These are phyloP conservation scores for Nemania sp. DNA, from an alignment of 2,329 filamentous ascomycete genomes.

Conservation along the genomic window DNA sequence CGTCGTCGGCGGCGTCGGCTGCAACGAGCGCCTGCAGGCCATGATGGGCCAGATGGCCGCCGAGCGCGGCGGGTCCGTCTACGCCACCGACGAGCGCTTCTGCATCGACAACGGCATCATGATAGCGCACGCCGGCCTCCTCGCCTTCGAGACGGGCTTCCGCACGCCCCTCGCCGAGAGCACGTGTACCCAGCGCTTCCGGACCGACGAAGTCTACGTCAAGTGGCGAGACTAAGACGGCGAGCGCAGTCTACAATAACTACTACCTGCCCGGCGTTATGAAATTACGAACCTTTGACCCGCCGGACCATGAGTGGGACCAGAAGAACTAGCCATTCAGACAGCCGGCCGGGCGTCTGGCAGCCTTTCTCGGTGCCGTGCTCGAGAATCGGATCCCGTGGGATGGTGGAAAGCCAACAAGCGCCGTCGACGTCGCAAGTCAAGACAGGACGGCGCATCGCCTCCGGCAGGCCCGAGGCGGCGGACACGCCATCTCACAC, in stretches of 20 bases:
- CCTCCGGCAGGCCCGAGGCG: too few relatives aligned
- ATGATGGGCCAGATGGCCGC: slow-evolving; percentile 98
- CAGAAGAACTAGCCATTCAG: neutral
- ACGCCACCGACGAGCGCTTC: slow-evolving; percentile 94
- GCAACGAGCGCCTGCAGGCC: slow-evolving; percentile 89
- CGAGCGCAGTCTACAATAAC: neutral
- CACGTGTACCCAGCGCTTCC: slow-evolving; percentile 81
- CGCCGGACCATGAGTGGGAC: slow-evolving; percentile 8
- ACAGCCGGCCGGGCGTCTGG: too few relatives aligned
- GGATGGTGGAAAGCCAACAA: too few relatives aligned
- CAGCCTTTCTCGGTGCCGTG: too few relatives aligned
- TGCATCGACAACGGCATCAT: slow-evolving; percentile 99
- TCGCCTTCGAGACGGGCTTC: slow-evolving; percentile 84
- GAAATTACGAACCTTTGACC: neutral
- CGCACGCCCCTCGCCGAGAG: slow-evolving; percentile 77
- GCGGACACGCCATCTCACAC: too few relatives aligned
- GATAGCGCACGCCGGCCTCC: slow-evolving; percentile 93
- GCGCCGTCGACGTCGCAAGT: too few relatives aligned
- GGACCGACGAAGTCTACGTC: slow-evolving; percentile 80
- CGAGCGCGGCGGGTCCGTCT: slow-evolving; percentile 87
- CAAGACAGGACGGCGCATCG: too few relatives aligned
- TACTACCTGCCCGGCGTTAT: too few relatives aligned
- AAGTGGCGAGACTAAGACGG: slow-evolving; percentile 69
- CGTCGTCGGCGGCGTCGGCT: slow-evolving; percentile 94
- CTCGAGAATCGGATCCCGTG: too few relatives aligned